A percentile compares a stretch with the other conserved stretches of the same genome.
These are phyloP conservation scores for Gnomoniopsis sp. DNA, from an alignment of 2,329 filamentous ascomycete species.

Conservation along the genomic window DNA sequence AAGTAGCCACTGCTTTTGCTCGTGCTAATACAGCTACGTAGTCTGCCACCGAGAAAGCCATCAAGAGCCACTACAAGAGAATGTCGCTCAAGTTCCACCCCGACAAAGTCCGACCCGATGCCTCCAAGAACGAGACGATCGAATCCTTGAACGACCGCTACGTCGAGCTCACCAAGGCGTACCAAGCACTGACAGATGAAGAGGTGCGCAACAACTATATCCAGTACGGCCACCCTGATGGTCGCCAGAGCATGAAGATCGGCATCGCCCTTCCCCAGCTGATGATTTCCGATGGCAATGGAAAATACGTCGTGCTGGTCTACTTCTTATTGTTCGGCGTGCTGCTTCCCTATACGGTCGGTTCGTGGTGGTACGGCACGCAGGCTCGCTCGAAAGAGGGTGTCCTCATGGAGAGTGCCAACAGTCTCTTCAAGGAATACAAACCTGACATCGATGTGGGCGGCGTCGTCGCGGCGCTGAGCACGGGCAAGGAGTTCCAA, in stretches of 20 bases:
- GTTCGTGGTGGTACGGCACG: slow-evolving; percentile 98
- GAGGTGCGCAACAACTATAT: slow-evolving; percentile 96
- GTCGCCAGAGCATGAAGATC: slow-evolving; percentile 97
- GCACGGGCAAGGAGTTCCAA: slow-evolving; percentile 81
- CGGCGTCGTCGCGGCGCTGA: slow-evolving; percentile 76
- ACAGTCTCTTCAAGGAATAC: slow-evolving; percentile 92
- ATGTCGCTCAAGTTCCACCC: slow-evolving; percentile 86
- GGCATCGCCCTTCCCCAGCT: slow-evolving; percentile 93
- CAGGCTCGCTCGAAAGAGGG: slow-evolving; percentile 91
- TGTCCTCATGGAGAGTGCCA: slow-evolving; percentile 87
- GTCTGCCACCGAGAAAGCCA: slow-evolving; percentile 82
- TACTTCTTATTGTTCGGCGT: slow-evolving; percentile 88
- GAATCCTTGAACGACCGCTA: slow-evolving; percentile 84
- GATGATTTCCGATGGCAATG: slow-evolving; percentile 88
- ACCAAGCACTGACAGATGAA: slow-evolving; percentile 96
- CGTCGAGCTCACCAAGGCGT: slow-evolving; percentile 95
- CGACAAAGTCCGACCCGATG: slow-evolving; percentile 84
- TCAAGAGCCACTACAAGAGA: slow-evolving; percentile 86
- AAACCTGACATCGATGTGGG: slow-evolving; percentile 78
- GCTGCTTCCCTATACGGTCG: slow-evolving; percentile 86
- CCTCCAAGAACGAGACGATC: slow-evolving; percentile 81
- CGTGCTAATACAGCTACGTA: slow-evolving; percentile 30
- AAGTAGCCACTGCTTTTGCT: slow-evolving; percentile 8
- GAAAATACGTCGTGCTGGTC: slow-evolving; percentile 89
- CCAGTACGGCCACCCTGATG: slow-evolving; percentile 93